phyloP scores from a whole-genome alignment of 179 eudicot species.

The Beta lomatogona region DNA sequence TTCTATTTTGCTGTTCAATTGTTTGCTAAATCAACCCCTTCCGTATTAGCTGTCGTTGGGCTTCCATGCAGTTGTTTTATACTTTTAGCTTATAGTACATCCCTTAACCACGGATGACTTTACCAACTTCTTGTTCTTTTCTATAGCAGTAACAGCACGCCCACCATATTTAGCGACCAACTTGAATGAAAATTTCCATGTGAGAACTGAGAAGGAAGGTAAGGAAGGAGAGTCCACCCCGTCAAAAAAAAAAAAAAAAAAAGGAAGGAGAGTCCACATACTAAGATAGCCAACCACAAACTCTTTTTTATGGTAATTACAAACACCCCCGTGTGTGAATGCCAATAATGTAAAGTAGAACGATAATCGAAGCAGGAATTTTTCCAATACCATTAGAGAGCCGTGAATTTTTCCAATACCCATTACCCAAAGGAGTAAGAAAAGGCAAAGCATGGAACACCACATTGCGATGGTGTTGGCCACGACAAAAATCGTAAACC shows the following conservation, averaged over 20 bases:
- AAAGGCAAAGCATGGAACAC: neutral
- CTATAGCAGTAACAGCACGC: neutral
- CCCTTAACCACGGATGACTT: neutral
- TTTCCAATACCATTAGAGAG: neutral
- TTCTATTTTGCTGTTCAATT: no score
- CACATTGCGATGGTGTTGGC: neutral
- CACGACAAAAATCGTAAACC: neutral
- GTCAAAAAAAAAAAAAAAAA: no score
- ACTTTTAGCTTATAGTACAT: neutral
- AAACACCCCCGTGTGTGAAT: neutral
- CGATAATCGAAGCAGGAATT: neutral
- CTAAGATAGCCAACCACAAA: neutral
- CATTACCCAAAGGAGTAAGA: conserved; percentile 10
- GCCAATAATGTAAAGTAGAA: neutral
- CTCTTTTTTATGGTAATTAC: neutral
- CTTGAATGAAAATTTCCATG: neutral
- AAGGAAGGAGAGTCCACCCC: neutral
- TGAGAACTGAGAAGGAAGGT: neutral
- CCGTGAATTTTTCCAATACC: conserved; percentile 8
- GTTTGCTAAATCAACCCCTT: no score
- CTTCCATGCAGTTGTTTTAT: neutral
- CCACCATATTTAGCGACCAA: neutral
- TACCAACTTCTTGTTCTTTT: neutral
- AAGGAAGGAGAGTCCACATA: neutral
- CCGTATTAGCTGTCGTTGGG: no score